Evolutionary conservation across 352 stramenopile species (phyloP), one percentile per base, ranked within the genome.

Genomic region (Pythium vanterpoolii): DNA sequence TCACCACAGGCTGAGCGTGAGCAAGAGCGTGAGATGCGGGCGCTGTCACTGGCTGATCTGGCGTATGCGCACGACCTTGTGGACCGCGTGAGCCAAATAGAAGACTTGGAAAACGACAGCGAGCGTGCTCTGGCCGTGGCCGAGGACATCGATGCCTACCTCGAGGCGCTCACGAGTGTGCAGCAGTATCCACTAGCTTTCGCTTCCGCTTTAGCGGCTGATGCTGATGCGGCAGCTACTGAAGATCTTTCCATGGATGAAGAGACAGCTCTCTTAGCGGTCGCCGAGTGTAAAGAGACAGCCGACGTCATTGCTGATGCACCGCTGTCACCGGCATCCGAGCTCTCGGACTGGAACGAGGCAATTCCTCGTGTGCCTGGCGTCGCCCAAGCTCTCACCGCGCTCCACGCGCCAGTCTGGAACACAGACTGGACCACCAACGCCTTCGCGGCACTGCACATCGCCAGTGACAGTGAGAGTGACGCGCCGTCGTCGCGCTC

Each of bases 371-470:
- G 44, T 6, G 34, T 34, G 10, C 30, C 56, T 14, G 45, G 45
- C 24, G 34, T 50, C 11, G 44, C 34, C 4, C 18, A 16, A 3
- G 5, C 23, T n/a, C 24, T 24, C 18, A 42, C 18, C 13, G 13
- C 34, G 14, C 34, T 42, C 14, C 34, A 13, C 6, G 13, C 34
- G 1, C 33, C 26, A n/a, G 56, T 13, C 4, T 62, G 45, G 56
- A 56, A 48, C 14, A 49, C 38, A 6, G 23, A 62, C 24, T 55
- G 43, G 55, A 44, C 13, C 5, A 36, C n/a, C 34, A 62, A 62
- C 33, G 7, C 24, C 3, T 55, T 40, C 26, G 27, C 27, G 18
- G 19, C 34, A 27, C 16, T 49, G 14, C 42, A 21, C 31, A 18
- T 9, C 24, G n/a, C 7, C 30, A 53, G 36, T 40, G 47, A 56